These are phyloP conservation scores for Fusarium bactridioides DNA, from an alignment of 2,329 filamentous ascomycete genomes.

Conservation along the genomic window DNA sequence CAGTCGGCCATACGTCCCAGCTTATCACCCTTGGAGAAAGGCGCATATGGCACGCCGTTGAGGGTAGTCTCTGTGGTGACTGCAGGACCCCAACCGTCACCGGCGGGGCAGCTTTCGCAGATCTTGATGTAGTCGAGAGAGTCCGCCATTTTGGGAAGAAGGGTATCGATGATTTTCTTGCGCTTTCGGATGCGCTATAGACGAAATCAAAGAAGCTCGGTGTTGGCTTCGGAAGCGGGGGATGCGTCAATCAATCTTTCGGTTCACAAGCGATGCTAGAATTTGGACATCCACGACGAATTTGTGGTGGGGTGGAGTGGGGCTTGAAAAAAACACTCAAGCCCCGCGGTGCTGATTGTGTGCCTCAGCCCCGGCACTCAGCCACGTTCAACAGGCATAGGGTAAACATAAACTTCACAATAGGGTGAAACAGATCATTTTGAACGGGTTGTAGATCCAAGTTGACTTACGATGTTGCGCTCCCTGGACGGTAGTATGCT, in stretches of 20 bases:
- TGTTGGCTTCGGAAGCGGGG: slow-evolving; percentile 31
- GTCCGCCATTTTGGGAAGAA: slow-evolving; percentile 54
- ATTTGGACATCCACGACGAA: slow-evolving; percentile 49
- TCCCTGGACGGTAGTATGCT: background rate
- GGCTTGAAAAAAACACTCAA: slow-evolving; percentile 44
- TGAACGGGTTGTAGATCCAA: background rate
- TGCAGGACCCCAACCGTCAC: slow-evolving; percentile 87
- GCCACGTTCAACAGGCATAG: slow-evolving; percentile 25
- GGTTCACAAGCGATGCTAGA: slow-evolving; percentile 41
- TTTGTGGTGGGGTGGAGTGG: slow-evolving; percentile 54
- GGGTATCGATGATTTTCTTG: slow-evolving; percentile 17
- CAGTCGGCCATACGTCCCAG: slow-evolving; percentile 99
- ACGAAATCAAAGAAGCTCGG: slow-evolving; percentile 14
- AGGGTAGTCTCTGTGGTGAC: slow-evolving; percentile 86
- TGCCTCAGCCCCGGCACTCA: slow-evolving; percentile 33
- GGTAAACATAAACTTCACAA: slow-evolving; percentile 2
- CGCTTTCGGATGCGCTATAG: slow-evolving; percentile 16
- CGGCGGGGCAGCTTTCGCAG: slow-evolving; percentile 75
- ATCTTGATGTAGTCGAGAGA: slow-evolving; percentile 68
- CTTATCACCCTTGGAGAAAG: slow-evolving; percentile 98
- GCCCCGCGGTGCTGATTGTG: slow-evolving; percentile 42
- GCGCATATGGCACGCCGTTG: slow-evolving; percentile 94
- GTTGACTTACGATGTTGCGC: background rate
- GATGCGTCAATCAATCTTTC: slow-evolving; percentile 35
- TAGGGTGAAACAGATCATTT: background rate